Evolutionary conservation across 495 filamentous ascomycete species (phyloP), one percentile per base, ranked within the genome.

Genomic region (Pseudevernia furfuracea): DNA sequence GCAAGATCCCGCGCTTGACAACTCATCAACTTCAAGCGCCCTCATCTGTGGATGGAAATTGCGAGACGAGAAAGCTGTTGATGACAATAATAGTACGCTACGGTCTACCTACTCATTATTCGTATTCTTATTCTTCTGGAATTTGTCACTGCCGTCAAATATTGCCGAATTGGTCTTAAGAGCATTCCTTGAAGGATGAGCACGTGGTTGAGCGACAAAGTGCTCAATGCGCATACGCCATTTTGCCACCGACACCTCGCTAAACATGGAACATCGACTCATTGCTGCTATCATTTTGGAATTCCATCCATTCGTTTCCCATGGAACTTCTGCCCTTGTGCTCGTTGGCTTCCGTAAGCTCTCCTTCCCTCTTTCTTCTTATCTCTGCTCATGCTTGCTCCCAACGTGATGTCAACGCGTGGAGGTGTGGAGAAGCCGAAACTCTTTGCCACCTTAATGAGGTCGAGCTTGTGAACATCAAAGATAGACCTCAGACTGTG

Each of bases 371-470:
- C 82, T 68, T 82, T 80, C 78, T 92, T 94, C 85, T 95, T 97
- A 71, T 96, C 90, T 64, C 89, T 79, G 63, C 84, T 84, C 86
- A 97, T 85, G 68, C 93, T 92, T 10, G 92, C 85, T 0, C 92
- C 91, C 37, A 98, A 77, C 39, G 85, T 85, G 69, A 97, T 88
- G 74, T 98, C 94, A 37, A 98, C 88, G 55, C 91, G 82, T 14
- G 94, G 94, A n/a, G 94, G 93, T 0, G 87, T 84, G 7, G 81
- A 72, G 74, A 98, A 98, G 0, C 94, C 94, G 71, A 97, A 98
- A 57, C 88, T 84, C 82, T 93, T 96, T 57, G 94, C 91, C 21
- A 98, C 88, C 79, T 96, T 96, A 66, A 88, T 82, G 41, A 97
- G 81, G 75, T 98, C 94, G 12, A 98, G 82, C 74, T 95, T 94